These are phyloP conservation scores for Serendipita indica DNA, from an alignment of 768 basidiomycete species.

Conservation along the genomic window DNA sequence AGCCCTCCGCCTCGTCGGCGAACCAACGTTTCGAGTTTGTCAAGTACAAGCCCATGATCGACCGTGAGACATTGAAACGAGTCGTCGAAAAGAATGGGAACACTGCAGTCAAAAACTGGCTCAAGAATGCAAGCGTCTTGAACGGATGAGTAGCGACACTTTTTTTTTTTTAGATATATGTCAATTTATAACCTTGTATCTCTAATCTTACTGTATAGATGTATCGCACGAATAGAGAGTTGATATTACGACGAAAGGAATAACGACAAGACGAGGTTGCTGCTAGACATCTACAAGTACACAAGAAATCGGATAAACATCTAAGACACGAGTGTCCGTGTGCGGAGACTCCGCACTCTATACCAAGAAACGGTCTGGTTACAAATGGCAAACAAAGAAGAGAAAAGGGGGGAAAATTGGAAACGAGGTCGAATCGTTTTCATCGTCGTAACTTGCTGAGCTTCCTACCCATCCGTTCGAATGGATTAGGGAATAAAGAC, in stretches of 20 bases:
- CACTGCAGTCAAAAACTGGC: conserved; percentile 64
- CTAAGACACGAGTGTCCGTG: too few relatives aligned
- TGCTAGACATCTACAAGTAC: too few relatives aligned
- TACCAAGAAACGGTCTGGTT: too few relatives aligned
- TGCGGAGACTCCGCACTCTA: too few relatives aligned
- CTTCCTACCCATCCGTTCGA: neutral
- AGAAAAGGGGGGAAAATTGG: neutral
- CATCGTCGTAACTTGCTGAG: conserved; percentile 1
- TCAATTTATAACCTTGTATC: neutral
- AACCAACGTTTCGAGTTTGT: conserved; percentile 52
- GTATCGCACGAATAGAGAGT: too few relatives aligned
- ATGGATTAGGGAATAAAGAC: neutral
- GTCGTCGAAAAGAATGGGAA: conserved; percentile 53
- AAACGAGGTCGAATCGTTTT: neutral
- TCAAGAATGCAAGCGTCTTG: conserved; percentile 29
- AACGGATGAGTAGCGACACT: neutral
- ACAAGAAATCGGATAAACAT: too few relatives aligned
- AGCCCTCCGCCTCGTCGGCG: conserved; percentile 33
- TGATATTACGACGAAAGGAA: neutral
- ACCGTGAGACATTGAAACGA: conserved; percentile 49
- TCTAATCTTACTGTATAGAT: neutral
- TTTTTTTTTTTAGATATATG: neutral
- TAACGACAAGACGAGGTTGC: neutral
- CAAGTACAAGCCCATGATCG: conserved; percentile 53
- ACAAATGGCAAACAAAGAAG: neutral